Percentiles rank a stretch among this genome's conserved stretches.
phyloP scores from a whole-genome alignment of 2,329 filamentous ascomycete genomes.

The Didymella exigua region DNA sequence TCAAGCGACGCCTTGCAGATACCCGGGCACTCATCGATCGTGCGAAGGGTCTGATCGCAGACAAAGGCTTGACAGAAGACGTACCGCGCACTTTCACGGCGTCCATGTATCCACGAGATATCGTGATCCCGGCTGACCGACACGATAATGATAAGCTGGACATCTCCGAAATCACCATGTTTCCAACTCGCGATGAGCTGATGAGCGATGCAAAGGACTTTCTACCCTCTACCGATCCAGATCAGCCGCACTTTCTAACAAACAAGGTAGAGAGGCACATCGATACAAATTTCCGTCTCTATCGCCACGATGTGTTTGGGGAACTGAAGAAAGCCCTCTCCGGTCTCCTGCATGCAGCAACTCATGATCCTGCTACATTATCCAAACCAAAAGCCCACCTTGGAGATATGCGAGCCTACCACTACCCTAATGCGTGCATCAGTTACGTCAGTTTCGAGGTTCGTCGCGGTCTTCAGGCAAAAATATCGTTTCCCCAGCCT shows the following conservation, averaged over 20 bases:
- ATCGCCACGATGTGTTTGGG: conserved; percentile 43
- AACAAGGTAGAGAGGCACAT: conserved; percentile 35
- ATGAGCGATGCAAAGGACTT: conserved; percentile 48
- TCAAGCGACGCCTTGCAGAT: background rate
- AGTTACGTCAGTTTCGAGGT: conserved; percentile 24
- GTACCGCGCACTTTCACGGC: background rate
- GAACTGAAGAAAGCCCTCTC: conserved; percentile 28
- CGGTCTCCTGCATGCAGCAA: conserved; percentile 17
- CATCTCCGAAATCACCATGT: conserved; percentile 38
- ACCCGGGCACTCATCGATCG: conserved; percentile 2
- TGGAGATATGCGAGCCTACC: conserved; percentile 28
- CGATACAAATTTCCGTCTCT: conserved; percentile 43
- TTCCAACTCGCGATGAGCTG: conserved; percentile 43
- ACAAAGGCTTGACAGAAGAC: background rate
- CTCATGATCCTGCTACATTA: conserved; percentile 3
- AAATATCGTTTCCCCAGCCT: conserved; percentile 34
- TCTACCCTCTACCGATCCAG: conserved; percentile 37
- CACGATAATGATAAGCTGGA: conserved; percentile 45
- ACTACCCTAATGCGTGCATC: conserved; percentile 28
- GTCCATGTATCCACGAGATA: conserved; percentile 33
- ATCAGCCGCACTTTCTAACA: conserved; percentile 35
- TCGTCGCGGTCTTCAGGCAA: conserved; percentile 24
- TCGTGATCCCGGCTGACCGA: conserved; percentile 28
- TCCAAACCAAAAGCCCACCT: conserved; percentile 18
- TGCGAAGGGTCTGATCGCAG: conserved; percentile 6